Conservation (phyloP, 2,329 filamentous ascomycete genomes). For the Fusarium neocosmosporiellum region DNA sequence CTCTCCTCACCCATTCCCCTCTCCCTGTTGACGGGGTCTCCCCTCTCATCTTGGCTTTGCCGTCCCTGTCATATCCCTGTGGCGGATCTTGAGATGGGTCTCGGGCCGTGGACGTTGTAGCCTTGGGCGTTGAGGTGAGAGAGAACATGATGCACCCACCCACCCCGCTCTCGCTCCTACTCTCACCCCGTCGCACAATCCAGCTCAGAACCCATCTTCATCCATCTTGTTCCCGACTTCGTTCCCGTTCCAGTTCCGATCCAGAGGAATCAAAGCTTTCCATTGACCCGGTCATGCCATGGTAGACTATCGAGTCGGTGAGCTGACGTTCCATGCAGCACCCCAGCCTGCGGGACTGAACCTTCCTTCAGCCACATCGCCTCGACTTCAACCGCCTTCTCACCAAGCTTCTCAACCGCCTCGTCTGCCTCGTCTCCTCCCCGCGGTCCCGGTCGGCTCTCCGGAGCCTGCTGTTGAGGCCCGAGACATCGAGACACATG, state of each 20-base stretch:
- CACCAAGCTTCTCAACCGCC: constrained; percentile 14
- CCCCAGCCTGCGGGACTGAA: constrained; percentile 34
- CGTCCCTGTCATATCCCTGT: constrained; percentile 21
- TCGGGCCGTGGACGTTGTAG: constrained; percentile 29
- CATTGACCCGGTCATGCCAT: constrained; percentile 39
- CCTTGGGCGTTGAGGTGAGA: constrained; percentile 33
- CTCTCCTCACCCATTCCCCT: background rate
- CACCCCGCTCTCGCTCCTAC: constrained; percentile 36
- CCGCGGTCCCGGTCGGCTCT: constrained; percentile 15
- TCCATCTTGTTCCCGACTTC: constrained; percentile 28
- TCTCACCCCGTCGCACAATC: constrained; percentile 29
- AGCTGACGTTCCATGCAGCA: constrained; percentile 46
- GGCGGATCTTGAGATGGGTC: constrained; percentile 37
- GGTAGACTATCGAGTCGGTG: constrained; percentile 39
- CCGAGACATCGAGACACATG: constrained; percentile 20
- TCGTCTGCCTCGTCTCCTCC: constrained; percentile 30
- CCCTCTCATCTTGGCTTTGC: constrained; percentile 10
- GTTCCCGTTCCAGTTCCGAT: constrained; percentile 22
- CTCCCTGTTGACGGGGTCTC: background rate
- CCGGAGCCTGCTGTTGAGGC: constrained; percentile 10
- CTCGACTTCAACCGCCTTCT: constrained; percentile 24
- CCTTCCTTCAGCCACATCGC: constrained; percentile 20
- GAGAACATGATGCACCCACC: constrained; percentile 39
- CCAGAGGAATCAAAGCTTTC: constrained; percentile 25
- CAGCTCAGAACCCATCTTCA: constrained; percentile 26